Conservation (phyloP, 495 filamentous ascomycete species). For the Apiosordaria backusii region DNA sequence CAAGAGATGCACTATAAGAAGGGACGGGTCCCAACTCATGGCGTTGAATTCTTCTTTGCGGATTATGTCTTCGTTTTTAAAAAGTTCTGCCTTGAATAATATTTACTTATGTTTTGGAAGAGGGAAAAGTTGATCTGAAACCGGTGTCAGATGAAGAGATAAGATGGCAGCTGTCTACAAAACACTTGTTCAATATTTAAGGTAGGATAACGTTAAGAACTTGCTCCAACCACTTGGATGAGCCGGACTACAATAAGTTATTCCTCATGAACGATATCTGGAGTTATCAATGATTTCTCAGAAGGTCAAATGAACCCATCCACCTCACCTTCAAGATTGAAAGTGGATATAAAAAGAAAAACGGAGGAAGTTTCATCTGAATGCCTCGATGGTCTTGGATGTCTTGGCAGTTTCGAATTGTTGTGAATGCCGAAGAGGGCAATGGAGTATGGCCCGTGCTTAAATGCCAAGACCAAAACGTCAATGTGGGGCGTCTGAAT, state of each 20-base stretch:
- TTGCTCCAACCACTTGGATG: too few relatives aligned
- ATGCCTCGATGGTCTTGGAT: not conserved
- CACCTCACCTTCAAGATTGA: not conserved
- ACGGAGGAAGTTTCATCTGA: not conserved
- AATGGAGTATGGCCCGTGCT: conserved; percentile 9
- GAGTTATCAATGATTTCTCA: not conserved
- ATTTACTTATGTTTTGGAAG: too few relatives aligned
- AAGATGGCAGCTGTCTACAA: too few relatives aligned
- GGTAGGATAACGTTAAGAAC: too few relatives aligned
- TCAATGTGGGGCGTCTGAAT: not conserved
- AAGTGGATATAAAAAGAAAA: too few relatives aligned
- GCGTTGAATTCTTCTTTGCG: not conserved
- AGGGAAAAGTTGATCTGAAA: too few relatives aligned
- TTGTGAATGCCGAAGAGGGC: not conserved
- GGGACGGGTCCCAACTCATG: not conserved
- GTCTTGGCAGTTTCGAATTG: conserved; percentile 10
- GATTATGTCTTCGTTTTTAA: not conserved
- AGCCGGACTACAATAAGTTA: too few relatives aligned
- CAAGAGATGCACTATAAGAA: not conserved
- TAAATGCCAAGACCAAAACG: conserved; percentile 1
- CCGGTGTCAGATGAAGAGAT: too few relatives aligned
- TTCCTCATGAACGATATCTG: too few relatives aligned
- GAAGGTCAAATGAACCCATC: not conserved
- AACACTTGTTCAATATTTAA: too few relatives aligned
- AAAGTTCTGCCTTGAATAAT: too few relatives aligned